A percentile compares a stretch with the other conserved stretches of the same genome.
Conservation (phyloP, 2,329 filamentous ascomycete species). For the Aplosporella prunicola region DNA sequence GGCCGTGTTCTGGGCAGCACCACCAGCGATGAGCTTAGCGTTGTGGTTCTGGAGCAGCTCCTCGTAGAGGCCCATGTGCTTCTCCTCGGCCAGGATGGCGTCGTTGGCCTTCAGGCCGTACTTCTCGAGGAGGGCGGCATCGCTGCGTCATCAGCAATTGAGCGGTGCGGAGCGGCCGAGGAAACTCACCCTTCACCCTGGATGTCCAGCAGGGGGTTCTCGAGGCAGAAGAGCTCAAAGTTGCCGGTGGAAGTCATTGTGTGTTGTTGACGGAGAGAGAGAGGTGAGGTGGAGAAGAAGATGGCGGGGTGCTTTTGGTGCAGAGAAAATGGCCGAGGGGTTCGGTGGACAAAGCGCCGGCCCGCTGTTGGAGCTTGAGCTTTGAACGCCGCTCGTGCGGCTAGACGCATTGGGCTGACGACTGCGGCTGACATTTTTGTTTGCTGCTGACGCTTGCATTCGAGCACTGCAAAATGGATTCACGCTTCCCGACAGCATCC, state of each 20-base stretch:
- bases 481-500: too few species aligned
- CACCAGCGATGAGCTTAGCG: slow-evolving; percentile 89
- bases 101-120: slow-evolving; percentile 94
- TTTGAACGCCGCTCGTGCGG: too few species aligned
- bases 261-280: slow-evolving; percentile 6
- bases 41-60: slow-evolving; percentile 87
- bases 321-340: slow-evolving; percentile 7
- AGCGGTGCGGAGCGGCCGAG: not conserved
- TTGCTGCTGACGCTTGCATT: too few species aligned
- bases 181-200: slow-evolving; percentile 65
- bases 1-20: slow-evolving; percentile 94
- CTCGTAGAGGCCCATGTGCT: slow-evolving; percentile 84
- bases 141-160: slow-evolving; percentile 41
- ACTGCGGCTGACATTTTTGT: too few species aligned
- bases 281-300: slow-evolving; percentile 1
- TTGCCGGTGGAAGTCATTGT: slow-evolving; percentile 67
- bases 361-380: too few species aligned
- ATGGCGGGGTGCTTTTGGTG: slow-evolving; percentile 7
- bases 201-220: slow-evolving; percentile 98
- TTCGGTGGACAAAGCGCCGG: slow-evolving; percentile 6
- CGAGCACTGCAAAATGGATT: too few species aligned
- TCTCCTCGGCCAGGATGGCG: slow-evolving; percentile 88
- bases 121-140: slow-evolving; percentile 78
- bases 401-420: too few species aligned
- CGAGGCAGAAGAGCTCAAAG: slow-evolving; percentile 83